Evolutionary conservation across 164 flowering plant genomes (phyloP), one percentile per base, ranked within the genome.

Genomic region (Vitis riparia): DNA sequence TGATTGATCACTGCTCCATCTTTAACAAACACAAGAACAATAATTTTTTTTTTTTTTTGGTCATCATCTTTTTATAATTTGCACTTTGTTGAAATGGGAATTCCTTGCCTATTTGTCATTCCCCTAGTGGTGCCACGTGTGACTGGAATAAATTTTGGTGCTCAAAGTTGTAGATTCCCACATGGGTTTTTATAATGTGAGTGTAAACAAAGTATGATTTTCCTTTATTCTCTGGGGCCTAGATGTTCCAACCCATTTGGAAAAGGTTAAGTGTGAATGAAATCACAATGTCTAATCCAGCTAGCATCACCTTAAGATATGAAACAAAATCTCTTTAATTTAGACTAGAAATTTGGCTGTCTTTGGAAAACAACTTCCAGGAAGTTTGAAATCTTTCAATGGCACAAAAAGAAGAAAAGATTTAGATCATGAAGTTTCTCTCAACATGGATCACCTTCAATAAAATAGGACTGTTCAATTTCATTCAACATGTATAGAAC

Each of bases 171-270:
- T 37, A 37, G 37, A 63, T 57, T 65, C 58, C 52, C 65, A 51
- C 30, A 32, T 11, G 30, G 44, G 52, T 11, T 53, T 55, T 51
- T 17, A 58, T 23, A 37, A 65, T 52, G 30, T n/a, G 17, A 23
- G n/a, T 32, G 10, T 9, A n/a, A 7, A n/a, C 9, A 70, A 76
- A 50, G 68, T 17, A 23, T 63, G 67, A 60, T 71, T 17, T 51
- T 14, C 61, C 70, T 67, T 77, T 77, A 71, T 77, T 74, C 71
- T 67, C 17, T 67, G 75, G 75, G 77, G 66, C 72, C 75, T 70
- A 11, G 13, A 68, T 70, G 77, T 68, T 74, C 72, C 77, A 47
- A 71, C 68, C 80, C 80, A 73, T 73, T 49, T 73, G 79, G 76
- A 68, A 72, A 71, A 76, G 51, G 44, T 29, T 52, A 27, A 30